phyloP scores from a whole-genome alignment of 345 rosid species.

The Arabidopsis suecica region DNA sequence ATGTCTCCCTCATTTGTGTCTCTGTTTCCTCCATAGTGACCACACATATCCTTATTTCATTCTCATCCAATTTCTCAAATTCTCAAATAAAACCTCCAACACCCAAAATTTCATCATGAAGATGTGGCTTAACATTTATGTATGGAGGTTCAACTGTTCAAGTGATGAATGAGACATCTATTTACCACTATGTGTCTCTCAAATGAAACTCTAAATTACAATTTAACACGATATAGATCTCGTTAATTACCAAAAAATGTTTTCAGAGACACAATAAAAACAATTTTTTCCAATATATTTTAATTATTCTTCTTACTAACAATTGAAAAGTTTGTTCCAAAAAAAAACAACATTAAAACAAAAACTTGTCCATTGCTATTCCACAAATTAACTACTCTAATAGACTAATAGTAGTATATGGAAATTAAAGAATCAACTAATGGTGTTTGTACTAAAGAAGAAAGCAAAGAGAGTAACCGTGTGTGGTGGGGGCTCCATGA shows the following conservation, averaged over 20 bases:
- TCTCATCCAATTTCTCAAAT: neutral
- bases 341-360: neutral
- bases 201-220: no score
- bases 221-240: no score
- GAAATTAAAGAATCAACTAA: neutral
- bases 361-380: neutral
- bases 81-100: no score
- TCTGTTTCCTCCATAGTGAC: neutral
- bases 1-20: neutral
- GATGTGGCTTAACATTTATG: no score
- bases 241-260: no score
- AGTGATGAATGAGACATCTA: no score
- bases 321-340: neutral
- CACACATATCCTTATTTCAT: neutral
- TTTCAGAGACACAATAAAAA: neutral
- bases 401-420: neutral
- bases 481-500: slow-evolving; percentile 32
- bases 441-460: slow-evolving; percentile 2
- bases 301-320: neutral
- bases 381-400: neutral
- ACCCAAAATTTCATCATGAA: no score
- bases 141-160: no score
- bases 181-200: no score
- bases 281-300: neutral
- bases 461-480: slow-evolving; percentile 40